Percentiles rank a stretch among this genome's conserved stretches.
These are phyloP conservation scores for Candida xyloterini DNA, from an alignment of 805 yeast genomes.

Conservation along the genomic window DNA sequence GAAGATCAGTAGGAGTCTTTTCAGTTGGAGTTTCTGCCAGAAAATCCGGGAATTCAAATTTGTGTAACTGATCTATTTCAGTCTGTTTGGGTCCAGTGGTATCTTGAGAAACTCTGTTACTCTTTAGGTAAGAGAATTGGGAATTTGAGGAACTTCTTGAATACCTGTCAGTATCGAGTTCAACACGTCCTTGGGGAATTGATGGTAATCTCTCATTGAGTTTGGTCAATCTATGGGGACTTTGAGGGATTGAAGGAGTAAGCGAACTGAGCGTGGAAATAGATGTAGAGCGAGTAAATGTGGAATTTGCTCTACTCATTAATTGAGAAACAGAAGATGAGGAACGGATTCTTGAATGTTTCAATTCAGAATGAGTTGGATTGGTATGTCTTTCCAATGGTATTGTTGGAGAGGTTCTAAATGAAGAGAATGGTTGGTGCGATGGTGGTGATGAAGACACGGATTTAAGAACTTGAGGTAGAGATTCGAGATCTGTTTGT, in stretches of 20 bases:
- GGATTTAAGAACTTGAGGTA: slow-evolving; percentile 13
- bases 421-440: slow-evolving; percentile 30
- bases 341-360: slow-evolving; percentile 17
- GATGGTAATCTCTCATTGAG: slow-evolving; percentile 20
- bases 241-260: slow-evolving; percentile 14
- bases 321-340: slow-evolving; percentile 21
- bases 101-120: slow-evolving; percentile 7
- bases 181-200: slow-evolving; percentile 21
- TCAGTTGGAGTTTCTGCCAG: background rate
- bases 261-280: slow-evolving; percentile 25
- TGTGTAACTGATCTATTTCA: slow-evolving; percentile 16
- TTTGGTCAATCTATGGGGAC: background rate
- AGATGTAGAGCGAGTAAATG: slow-evolving; percentile 32
- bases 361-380: slow-evolving; percentile 1
- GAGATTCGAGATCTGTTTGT: slow-evolving; percentile 13
- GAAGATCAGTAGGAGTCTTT: slow-evolving; percentile 5
- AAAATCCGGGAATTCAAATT: slow-evolving; percentile 18
- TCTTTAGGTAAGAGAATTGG: slow-evolving; percentile 11
- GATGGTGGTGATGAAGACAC: slow-evolving; percentile 7
- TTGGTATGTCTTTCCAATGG: background rate
- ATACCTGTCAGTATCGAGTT: slow-evolving; percentile 6
- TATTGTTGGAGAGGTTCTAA: slow-evolving; percentile 31
- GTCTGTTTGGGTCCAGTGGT: slow-evolving; percentile 6
- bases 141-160: slow-evolving; percentile 9
- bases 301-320: slow-evolving; percentile 23